Evolutionary conservation across 441 rosid species (phyloP).

Genomic region (Biscutella laevigata): DNA sequence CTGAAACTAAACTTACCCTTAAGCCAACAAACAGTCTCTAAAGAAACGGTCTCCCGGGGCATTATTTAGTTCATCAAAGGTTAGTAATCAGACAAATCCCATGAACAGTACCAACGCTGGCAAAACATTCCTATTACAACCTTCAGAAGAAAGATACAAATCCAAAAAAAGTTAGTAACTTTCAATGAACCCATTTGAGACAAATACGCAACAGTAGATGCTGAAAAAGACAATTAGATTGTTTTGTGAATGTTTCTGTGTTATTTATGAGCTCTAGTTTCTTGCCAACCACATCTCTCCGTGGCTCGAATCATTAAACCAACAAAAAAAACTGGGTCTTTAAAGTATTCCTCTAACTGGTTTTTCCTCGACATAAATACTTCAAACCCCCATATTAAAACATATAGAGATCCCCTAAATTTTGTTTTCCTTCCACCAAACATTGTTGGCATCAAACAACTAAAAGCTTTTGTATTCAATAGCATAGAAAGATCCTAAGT

Average conservation of each 20-base stretch:
- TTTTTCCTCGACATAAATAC: constrained; percentile 4
- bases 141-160: constrained; percentile 1
- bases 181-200: neutral
- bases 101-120: constrained; percentile 14
- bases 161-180: constrained; percentile 13
- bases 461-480: constrained; percentile 4
- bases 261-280: constrained; percentile 2
- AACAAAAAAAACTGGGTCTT: constrained; percentile 1
- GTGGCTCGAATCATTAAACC: neutral
- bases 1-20: constrained; percentile 34
- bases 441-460: constrained; percentile 14
- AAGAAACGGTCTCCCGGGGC: constrained; percentile 35
- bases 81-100: constrained; percentile 22
- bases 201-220: constrained; percentile 10
- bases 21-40: constrained; percentile 30
- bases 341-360: constrained; percentile 10
- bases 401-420: neutral
- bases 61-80: constrained; percentile 39
- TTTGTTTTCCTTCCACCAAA: constrained; percentile 6
- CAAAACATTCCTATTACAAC: constrained; percentile 2
- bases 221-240: neutral
- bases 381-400: neutral
- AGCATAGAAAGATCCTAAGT: constrained; percentile 13
- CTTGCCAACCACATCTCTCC: constrained; percentile 4
- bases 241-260: neutral